Conservation (phyloP, 176 grass and related monocot genomes). For the Avena insularis region DNA sequence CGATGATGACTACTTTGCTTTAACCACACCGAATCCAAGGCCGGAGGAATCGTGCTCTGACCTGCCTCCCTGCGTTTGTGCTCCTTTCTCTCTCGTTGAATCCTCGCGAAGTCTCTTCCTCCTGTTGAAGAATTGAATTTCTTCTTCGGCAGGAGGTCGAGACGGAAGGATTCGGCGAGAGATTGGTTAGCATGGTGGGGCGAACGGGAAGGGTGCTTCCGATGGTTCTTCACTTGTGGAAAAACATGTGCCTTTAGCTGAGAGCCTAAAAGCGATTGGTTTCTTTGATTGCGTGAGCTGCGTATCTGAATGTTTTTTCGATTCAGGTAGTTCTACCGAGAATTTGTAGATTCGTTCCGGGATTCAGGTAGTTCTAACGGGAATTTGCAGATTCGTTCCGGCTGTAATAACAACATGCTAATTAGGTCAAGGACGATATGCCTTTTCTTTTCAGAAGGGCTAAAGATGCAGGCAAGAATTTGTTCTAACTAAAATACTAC, state of each 20-base stretch:
- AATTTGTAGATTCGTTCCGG: no score
- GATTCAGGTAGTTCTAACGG: no score
- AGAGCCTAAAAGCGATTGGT: neutral
- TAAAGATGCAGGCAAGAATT: no score
- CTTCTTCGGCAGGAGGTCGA: neutral
- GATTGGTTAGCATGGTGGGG: neutral
- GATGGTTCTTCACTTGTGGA: conserved; percentile 49
- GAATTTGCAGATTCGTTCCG: no score
- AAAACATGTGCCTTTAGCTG: conserved; percentile 48
- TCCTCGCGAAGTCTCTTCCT: conserved; percentile 37
- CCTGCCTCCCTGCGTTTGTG: neutral
- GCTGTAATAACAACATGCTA: no score
- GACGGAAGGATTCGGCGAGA: conserved; percentile 30
- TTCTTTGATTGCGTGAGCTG: neutral
- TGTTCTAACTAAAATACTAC: no score
- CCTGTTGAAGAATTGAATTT: neutral
- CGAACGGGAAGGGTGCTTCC: neutral
- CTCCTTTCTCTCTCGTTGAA: neutral
- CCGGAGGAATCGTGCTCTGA: neutral
- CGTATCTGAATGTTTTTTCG: no score
- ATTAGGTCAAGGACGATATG: no score
- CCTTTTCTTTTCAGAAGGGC: no score
- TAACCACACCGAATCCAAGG: conserved; percentile 63
- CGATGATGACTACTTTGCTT: conserved; percentile 65
- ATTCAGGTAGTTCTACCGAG: no score